A percentile compares a stretch with the other conserved stretches of the same genome.
Conservation (phyloP, 768 basidiomycete species). For the Suillus sp. region DNA sequence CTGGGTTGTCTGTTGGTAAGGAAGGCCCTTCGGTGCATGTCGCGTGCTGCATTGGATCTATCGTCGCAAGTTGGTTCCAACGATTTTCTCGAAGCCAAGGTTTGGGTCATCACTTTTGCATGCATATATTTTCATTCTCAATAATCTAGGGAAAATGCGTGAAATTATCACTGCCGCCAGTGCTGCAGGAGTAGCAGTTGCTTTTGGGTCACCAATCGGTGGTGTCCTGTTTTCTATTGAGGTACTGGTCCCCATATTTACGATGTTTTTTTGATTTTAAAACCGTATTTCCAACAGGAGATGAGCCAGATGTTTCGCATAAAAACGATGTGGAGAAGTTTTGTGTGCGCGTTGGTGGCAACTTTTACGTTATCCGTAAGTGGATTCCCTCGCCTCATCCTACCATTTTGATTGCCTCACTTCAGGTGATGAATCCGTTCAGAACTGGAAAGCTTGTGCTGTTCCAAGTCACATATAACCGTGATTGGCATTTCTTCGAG, state of each 20-base stretch:
- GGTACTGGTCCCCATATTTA: slow-evolving; percentile 41
- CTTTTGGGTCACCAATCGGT: slow-evolving; percentile 97
- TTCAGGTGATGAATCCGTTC: slow-evolving; percentile 96
- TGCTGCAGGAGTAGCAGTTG: slow-evolving; percentile 97
- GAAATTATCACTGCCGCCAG: slow-evolving; percentile 95
- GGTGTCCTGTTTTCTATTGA: slow-evolving; percentile 98
- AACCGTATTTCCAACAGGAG: slow-evolving; percentile 57
- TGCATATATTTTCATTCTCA: slow-evolving; percentile 19
- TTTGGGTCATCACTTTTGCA: slow-evolving; percentile 37
- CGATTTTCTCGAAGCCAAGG: slow-evolving; percentile 88
- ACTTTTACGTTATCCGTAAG: slow-evolving; percentile 93
- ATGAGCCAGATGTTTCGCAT: slow-evolving; percentile 98
- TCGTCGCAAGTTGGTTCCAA: slow-evolving; percentile 83
- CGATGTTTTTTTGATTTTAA: slow-evolving; percentile 5
- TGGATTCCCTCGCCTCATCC: slow-evolving; percentile 27
- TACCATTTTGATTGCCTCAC: slow-evolving; percentile 18
- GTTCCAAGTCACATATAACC: slow-evolving; percentile 96
- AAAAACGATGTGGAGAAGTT: slow-evolving; percentile 98
- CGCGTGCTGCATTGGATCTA: slow-evolving; percentile 89
- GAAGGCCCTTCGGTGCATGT: slow-evolving; percentile 99
- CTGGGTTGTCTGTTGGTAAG: slow-evolving; percentile 95
- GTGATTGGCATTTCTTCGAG: slow-evolving; percentile 99
- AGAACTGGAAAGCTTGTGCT: slow-evolving; percentile 96
- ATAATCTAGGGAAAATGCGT: slow-evolving; percentile 65
- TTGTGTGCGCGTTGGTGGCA: slow-evolving; percentile 95